Conservation (phyloP, 1,284 basidiomycete genomes). For the Austroboletus novae-zelandiae region DNA sequence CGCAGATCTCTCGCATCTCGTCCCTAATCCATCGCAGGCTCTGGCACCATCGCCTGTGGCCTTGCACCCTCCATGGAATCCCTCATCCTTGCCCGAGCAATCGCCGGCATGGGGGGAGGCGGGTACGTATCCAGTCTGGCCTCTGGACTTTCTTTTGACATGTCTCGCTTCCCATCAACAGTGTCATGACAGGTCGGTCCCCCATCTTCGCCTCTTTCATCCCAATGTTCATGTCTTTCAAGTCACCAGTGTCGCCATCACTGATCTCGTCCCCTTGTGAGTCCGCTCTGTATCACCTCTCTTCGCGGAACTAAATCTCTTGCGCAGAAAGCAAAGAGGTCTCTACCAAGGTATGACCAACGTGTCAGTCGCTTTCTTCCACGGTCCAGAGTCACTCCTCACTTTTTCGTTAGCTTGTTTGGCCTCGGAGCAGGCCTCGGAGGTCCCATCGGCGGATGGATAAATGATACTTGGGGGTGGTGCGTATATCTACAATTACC, state of each 20-base stretch:
- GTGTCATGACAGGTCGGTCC: slow-evolving; percentile 75
- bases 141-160: not conserved
- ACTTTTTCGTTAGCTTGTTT: slow-evolving; percentile 50
- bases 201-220: slow-evolving; percentile 5
- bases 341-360: slow-evolving; percentile 89
- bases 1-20: slow-evolving; percentile 14
- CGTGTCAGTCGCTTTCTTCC: slow-evolving; percentile 50
- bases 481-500: slow-evolving; percentile 36
- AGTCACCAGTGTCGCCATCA: slow-evolving; percentile 77
- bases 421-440: slow-evolving; percentile 82
- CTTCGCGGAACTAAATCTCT: not conserved
- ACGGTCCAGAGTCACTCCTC: slow-evolving; percentile 6
- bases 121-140: slow-evolving; percentile 47
- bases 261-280: slow-evolving; percentile 80
- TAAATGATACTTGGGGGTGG: slow-evolving; percentile 84
- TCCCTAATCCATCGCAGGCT: slow-evolving; percentile 44
- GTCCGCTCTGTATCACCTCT: slow-evolving; percentile 28
- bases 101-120: slow-evolving; percentile 90
- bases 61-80: slow-evolving; percentile 79
- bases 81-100: slow-evolving; percentile 76
- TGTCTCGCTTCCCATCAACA: slow-evolving; percentile 28
- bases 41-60: slow-evolving; percentile 81
- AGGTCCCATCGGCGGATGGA: slow-evolving; percentile 86
- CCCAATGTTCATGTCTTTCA: slow-evolving; percentile 22
- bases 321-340: slow-evolving; percentile 73